phyloP scores from a whole-genome alignment of 345 rosid species.

The Rubroshorea leprosula region DNA sequence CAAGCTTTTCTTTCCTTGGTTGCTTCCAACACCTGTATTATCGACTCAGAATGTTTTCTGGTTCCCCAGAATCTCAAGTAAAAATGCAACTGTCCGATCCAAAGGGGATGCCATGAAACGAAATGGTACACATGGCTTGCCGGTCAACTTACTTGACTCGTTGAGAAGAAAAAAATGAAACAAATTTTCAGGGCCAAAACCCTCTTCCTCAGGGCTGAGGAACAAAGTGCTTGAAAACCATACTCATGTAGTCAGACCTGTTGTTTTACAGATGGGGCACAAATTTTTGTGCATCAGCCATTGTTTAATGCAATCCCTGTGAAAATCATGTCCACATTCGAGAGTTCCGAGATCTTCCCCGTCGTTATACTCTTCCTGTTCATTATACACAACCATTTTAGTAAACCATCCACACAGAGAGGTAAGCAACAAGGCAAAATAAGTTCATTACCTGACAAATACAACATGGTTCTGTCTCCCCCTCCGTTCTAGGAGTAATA shows the following conservation, averaged over 20 bases:
- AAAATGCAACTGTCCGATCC: too few relatives aligned
- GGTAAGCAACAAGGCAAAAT: not conserved
- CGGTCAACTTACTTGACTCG: not conserved
- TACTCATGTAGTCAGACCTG: constrained; percentile 47
- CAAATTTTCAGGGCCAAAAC: not conserved
- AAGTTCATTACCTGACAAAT: constrained; percentile 65
- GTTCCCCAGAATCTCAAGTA: too few relatives aligned
- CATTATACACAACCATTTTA: too few relatives aligned
- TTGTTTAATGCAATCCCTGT: constrained; percentile 57
- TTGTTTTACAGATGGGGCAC: constrained; percentile 86
- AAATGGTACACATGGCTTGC: not conserved
- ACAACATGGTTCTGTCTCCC: constrained; percentile 80
- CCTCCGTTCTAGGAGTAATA: constrained; percentile 10
- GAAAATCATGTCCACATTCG: constrained; percentile 80
- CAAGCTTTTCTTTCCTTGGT: not conserved
- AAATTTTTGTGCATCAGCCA: constrained; percentile 80
- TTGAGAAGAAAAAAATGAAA: not conserved
- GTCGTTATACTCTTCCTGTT: constrained; percentile 64
- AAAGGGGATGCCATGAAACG: too few relatives aligned
- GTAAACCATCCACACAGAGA: not conserved
- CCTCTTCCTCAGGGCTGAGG: constrained; percentile 8
- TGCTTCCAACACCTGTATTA: not conserved
- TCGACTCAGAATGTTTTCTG: not conserved
- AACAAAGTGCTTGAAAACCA: not conserved
- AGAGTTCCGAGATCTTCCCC: constrained; percentile 67